Evolutionary conservation across 1,284 basidiomycete genomes (phyloP), one percentile per base, ranked within the genome.

Genomic region (Marasmius sp.): DNA sequence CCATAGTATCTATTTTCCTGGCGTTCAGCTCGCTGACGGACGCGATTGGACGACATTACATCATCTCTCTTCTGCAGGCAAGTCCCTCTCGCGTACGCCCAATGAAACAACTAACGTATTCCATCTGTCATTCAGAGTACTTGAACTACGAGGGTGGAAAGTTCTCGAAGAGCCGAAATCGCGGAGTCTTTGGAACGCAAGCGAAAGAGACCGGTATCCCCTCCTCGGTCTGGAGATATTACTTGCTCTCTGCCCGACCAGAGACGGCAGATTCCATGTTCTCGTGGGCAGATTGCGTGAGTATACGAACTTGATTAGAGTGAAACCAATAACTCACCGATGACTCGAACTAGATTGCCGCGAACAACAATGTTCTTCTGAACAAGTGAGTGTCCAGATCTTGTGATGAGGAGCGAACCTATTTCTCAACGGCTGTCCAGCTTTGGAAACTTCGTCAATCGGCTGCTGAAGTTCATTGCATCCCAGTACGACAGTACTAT

Each of bases 111-210:
- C 47, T 58, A 20, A 59, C n/a, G 20, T 18, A 47, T 62, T n/a
- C 41, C 20, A 47, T 37, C 16, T 14, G 11, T 45, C 59, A 34
- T 57, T 1, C 68, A 95, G 95, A 99, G 75, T 99, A 97, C 74
- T 83, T 99, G 62, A 98, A 98, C 73, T 99, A 99, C 75, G 97
- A 99, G 76, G 94, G 94, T 60, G 97, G 96, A 58, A 99, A 99
- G 75, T 99, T 99, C 83, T 97, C 94, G 61, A 99, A 99, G 80
- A 96, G 94, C 69, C 88, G 94, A 68, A 95, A 95, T 68, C 90
- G 98, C 62, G 97, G 97, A 62, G 97, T 99, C 1, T 99, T 99
- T 67, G 97, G 97, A 39, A 95, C 96, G 67, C 91, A 92, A 45
- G 97, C 97, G 0, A 92, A 87, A 69, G 93, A 97, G 65, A 97